These are phyloP conservation scores for Rhodamnia argentea DNA, from an alignment of 345 rosid genomes.

Conservation along the genomic window DNA sequence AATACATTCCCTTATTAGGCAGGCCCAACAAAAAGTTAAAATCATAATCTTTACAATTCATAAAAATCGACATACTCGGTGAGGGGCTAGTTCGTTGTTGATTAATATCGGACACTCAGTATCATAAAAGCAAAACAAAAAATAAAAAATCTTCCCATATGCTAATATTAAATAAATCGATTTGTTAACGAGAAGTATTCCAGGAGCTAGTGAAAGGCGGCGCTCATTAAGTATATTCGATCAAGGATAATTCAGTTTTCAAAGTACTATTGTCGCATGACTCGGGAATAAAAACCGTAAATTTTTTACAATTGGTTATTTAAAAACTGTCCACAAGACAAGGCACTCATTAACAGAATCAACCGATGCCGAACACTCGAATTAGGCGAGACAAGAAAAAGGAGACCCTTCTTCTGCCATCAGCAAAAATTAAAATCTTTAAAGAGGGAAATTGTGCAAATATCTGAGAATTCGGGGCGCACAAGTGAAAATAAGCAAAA, in stretches of 20 bases:
- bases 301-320: background rate
- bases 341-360: no score
- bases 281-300: background rate
- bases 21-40: background rate
- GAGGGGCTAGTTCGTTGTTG: background rate
- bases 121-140: fast-evolving
- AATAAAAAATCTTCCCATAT: background rate
- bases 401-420: background rate
- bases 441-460: background rate
- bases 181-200: background rate
- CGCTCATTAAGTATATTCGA: background rate
- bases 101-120: background rate
- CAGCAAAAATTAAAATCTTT: background rate
- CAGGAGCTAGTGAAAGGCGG: fast-evolving
- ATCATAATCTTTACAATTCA: background rate
- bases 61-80: background rate
- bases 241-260: background rate
- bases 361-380: background rate
- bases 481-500: background rate
- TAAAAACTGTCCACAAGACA: background rate
- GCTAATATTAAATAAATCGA: background rate
- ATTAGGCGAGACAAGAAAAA: background rate
- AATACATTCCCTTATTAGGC: background rate
- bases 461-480: background rate
- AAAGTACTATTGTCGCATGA: fast-evolving